Evolutionary conservation across 805 yeast species (phyloP).

Genomic region (Spathaspora boniae): DNA sequence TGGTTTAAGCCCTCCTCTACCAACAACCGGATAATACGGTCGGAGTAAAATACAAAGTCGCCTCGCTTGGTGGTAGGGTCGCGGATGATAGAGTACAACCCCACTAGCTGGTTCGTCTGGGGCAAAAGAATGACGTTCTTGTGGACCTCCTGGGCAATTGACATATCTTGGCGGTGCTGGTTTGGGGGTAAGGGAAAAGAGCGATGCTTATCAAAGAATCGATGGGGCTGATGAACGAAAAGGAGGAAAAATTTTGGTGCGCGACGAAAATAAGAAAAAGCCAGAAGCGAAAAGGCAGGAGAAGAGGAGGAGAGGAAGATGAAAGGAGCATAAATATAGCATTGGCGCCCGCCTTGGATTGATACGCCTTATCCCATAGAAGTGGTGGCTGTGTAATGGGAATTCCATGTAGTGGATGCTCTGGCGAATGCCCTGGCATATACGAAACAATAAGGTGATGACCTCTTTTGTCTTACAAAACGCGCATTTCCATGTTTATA

Average conservation of each 20-base stretch:
- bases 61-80: constrained; percentile 77
- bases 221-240: not conserved
- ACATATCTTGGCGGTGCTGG: constrained; percentile 5
- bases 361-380: not conserved
- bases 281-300: not conserved
- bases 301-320: constrained; percentile 1
- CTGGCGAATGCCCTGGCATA: no score
- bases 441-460: no score
- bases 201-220: not conserved
- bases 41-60: constrained; percentile 93
- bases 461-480: no score
- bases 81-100: constrained; percentile 88
- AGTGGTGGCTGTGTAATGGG: not conserved
- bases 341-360: not conserved
- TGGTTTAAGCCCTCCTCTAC: constrained; percentile 96
- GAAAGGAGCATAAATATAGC: constrained; percentile 1
- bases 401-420: not conserved
- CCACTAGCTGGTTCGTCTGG: constrained; percentile 86
- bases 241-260: not conserved
- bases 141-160: constrained; percentile 16
- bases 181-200: not conserved
- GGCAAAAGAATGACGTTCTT: constrained; percentile 67
- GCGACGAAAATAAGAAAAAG: no score
- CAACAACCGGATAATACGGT: constrained; percentile 85
- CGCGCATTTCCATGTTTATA: no score